A percentile compares a stretch with the other conserved stretches of the same genome.
Evolutionary conservation across 2,329 filamentous ascomycete genomes (phyloP).

Genomic region (Neofusicoccum kwambonambiense): DNA sequence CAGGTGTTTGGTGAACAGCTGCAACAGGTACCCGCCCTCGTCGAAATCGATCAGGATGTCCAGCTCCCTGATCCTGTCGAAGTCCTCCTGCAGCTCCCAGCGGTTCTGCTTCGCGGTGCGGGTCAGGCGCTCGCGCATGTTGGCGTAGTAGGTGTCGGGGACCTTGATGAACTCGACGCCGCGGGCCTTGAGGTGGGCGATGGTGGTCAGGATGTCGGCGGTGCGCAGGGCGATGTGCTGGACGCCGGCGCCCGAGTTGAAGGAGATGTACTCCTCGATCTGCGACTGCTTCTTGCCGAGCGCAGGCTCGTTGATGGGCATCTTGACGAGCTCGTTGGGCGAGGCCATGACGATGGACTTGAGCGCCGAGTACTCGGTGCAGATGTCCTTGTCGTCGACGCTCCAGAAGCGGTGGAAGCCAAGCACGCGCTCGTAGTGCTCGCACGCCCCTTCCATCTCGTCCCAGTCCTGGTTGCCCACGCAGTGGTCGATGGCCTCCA

Average conservation of each 20-base stretch:
- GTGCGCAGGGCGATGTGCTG: constrained; percentile 92
- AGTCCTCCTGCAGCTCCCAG: constrained; percentile 69
- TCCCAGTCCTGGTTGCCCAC: constrained; percentile 97
- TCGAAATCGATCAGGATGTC: constrained; percentile 96
- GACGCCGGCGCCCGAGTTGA: constrained; percentile 85
- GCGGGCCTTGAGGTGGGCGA: constrained; percentile 75
- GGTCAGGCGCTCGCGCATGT: constrained; percentile 67
- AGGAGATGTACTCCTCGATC: constrained; percentile 85
- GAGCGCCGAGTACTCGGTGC: constrained; percentile 86
- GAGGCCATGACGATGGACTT: constrained; percentile 88
- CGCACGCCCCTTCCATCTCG: constrained; percentile 69
- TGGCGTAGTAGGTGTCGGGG: constrained; percentile 79
- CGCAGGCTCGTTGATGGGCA: constrained; percentile 97
- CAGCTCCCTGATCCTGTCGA: constrained; percentile 71
- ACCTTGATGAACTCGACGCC: constrained; percentile 93
- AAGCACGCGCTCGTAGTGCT: constrained; percentile 81
- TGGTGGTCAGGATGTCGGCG: constrained; percentile 72
- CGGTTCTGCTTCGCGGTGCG: constrained; percentile 51
- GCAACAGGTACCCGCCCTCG: constrained; percentile 78
- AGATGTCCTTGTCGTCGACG: constrained; percentile 89
- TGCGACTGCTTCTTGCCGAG: constrained; percentile 86
- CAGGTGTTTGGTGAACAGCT: constrained; percentile 66
- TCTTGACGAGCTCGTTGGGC: constrained; percentile 83
- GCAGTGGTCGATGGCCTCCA: constrained; percentile 88
- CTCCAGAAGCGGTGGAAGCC: constrained; percentile 98